Evolutionary conservation across 176 grass and related monocot genomes (phyloP).

Genomic region (Avena eriantha): DNA sequence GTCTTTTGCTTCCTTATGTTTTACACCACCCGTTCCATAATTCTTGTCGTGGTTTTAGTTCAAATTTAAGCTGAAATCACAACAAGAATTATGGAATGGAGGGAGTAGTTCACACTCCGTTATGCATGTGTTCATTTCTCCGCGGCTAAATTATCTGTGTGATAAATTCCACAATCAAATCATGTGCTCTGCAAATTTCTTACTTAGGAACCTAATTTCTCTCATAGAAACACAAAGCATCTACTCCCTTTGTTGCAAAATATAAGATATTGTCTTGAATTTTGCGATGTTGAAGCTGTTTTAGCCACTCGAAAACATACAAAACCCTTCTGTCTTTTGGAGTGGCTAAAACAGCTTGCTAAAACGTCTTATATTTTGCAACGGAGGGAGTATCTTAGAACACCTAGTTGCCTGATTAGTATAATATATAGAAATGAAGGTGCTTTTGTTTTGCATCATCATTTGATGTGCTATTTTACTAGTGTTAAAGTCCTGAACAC

Average conservation of each 20-base stretch:
- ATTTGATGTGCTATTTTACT: constrained; percentile 4
- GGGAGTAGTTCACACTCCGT: neutral
- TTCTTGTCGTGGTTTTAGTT: too few species aligned
- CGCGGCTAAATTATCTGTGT: neutral
- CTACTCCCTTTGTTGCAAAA: too few species aligned
- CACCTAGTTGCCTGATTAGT: neutral
- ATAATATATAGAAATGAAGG: neutral
- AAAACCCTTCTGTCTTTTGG: too few species aligned
- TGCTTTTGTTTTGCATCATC: neutral
- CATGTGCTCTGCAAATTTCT: neutral
- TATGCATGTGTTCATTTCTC: constrained; percentile 2
- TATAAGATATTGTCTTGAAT: too few species aligned
- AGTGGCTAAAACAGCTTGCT: too few species aligned
- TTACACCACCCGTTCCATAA: too few species aligned
- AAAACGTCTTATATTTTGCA: too few species aligned
- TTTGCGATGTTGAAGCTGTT: too few species aligned
- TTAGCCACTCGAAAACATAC: too few species aligned
- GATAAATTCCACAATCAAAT: neutral
- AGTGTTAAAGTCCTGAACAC: constrained; percentile 17
- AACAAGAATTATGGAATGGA: too few species aligned
- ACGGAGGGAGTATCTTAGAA: neutral
- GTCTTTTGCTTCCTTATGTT: neutral
- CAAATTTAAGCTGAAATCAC: too few species aligned
- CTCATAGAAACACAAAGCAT: neutral
- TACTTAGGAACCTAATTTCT: neutral